These are phyloP conservation scores for Nemania diffusa DNA, from an alignment of 2,329 filamentous ascomycete species.

Conservation along the genomic window DNA sequence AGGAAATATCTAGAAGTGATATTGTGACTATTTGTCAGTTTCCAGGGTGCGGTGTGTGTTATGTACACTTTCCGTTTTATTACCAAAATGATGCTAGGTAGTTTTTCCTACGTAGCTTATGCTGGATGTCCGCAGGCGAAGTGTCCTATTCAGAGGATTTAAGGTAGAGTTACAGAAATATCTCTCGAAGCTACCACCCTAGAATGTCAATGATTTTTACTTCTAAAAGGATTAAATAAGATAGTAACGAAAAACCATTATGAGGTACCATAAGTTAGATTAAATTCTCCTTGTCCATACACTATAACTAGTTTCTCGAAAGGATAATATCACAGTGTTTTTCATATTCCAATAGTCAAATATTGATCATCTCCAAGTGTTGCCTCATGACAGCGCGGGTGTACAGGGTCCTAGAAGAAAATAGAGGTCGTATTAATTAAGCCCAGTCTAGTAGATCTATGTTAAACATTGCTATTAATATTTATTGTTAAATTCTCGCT, in stretches of 20 bases:
- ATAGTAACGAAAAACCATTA: background rate
- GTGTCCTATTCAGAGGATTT: background rate
- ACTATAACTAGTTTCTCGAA: background rate
- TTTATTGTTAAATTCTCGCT: too few species aligned
- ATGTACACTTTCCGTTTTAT: too few species aligned
- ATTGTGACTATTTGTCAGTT: too few species aligned
- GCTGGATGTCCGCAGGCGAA: background rate
- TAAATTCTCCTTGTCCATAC: background rate
- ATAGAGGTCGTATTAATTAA: too few species aligned
- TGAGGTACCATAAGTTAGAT: background rate
- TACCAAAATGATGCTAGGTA: background rate
- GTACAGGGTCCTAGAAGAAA: too few species aligned
- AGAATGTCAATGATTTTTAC: background rate
- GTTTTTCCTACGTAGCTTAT: background rate
- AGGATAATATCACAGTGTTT: background rate
- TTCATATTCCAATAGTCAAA: background rate
- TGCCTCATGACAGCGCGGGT: too few species aligned
- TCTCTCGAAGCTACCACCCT: background rate
- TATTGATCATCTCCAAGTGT: background rate
- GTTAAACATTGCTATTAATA: too few species aligned
- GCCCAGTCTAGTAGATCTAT: too few species aligned
- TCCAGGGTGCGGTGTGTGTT: too few species aligned
- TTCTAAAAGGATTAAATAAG: background rate
- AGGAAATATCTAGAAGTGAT: too few species aligned
- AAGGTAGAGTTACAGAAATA: background rate